Percentiles rank a stretch among this genome's conserved stretches.
Evolutionary conservation across 345 rosid species (phyloP).

Genomic region (Noccaea caerulescens): DNA sequence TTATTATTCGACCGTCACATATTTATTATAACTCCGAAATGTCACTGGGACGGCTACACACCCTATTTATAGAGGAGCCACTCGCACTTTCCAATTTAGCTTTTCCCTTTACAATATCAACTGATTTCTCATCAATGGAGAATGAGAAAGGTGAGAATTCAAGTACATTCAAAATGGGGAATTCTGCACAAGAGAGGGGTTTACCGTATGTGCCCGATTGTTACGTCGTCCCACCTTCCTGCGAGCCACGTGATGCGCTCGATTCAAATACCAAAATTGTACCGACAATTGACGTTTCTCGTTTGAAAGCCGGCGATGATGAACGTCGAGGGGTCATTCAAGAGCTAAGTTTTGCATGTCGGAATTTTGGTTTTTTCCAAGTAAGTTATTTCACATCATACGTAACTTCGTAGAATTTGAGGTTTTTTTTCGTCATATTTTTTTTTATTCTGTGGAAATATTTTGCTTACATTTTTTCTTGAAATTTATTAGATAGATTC

Average conservation of each 20-base stretch:
- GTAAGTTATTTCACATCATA: conserved; percentile 39
- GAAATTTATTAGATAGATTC: background rate
- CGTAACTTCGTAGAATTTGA: background rate
- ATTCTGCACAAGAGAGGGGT: conserved; percentile 55
- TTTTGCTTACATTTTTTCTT: background rate
- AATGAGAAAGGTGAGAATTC: conserved; percentile 36
- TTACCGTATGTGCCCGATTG: conserved; percentile 49
- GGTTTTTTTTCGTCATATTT: background rate
- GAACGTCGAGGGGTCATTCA: conserved; percentile 46
- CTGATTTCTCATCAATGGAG: conserved; percentile 40
- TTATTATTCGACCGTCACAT: conserved; percentile 35
- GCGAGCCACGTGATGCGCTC: conserved; percentile 32
- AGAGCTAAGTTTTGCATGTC: conserved; percentile 53
- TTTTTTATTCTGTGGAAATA: background rate
- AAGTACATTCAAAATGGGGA: conserved; percentile 48
- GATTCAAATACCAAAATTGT: conserved; percentile 32
- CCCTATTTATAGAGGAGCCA: conserved; percentile 26
- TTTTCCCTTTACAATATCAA: background rate
- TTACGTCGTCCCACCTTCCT: conserved; percentile 45
- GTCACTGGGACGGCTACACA: conserved; percentile 28
- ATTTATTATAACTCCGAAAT: background rate
- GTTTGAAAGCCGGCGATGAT: conserved; percentile 40
- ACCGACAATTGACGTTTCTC: conserved; percentile 57
- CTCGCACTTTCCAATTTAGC: background rate
- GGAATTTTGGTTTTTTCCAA: conserved; percentile 57